Evolutionary conservation across 2,329 filamentous ascomycete genomes (phyloP), one percentile per base, ranked within the genome.

Genomic region (Plenodomus tracheiphilus): DNA sequence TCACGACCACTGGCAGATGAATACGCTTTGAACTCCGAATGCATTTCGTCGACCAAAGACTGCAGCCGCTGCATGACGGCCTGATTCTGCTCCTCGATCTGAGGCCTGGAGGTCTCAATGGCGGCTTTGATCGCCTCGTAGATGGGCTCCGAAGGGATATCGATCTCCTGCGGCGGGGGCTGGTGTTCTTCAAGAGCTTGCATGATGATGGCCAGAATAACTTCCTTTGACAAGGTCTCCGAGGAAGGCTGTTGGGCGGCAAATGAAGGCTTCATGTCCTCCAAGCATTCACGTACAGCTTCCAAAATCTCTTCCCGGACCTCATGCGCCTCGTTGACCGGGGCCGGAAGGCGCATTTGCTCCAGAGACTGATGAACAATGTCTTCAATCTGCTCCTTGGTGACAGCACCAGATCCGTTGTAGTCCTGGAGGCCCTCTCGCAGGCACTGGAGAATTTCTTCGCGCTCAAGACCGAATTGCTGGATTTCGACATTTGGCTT

Each of bases 401-500:
- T 91, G 1, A 89, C 85, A 20, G 82, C 83, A 53, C 68, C 55
- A 44, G 68, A 56, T 75, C 81, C 79, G 1, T 80, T 80, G 65
- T 94, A 91, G 39, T 91, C 85, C 57, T 89, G 85, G 0, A 97
- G 81, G 0, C 93, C 93, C 74, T 97, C 88, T 59, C 89, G 86
- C 20, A 97, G 80, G 58, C 91, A 96, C 34, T 88, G 85, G 13
- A 97, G 78, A 40, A 97, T 88, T 66, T 97, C 93, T 11, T 97
- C 91, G 4, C 91, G 83, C 69, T 96, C 93, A 1, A 97, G 78
- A 2, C 92, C 93, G 54, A 95, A 88, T 62, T 96, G 91, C 61
- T 96, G 88, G 4, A 96, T 81, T 61, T 96, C 87, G 42, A 96
- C 91, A 62, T 97, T 91, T 1, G 93, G 93, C 73, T 96, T 96